Evolutionary conservation across 345 rosid species (phyloP).

Genomic region (Psidium friedrichsthalianum): DNA sequence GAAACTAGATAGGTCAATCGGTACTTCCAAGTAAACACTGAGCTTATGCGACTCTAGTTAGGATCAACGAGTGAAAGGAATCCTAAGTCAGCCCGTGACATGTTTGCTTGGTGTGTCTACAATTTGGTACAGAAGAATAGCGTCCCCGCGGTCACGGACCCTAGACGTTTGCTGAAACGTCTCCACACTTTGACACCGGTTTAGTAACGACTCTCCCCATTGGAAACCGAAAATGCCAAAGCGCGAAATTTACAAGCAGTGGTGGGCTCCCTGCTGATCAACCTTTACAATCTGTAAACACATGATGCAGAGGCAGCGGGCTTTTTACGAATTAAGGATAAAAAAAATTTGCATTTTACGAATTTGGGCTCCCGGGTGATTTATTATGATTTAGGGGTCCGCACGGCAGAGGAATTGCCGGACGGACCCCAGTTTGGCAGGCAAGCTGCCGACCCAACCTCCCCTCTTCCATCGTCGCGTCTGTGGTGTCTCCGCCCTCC

Average conservation of each 20-base stretch:
- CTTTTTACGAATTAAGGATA: too few species aligned
- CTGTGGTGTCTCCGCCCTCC: too few species aligned
- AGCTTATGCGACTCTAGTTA: neutral
- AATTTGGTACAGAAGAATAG: accelerated
- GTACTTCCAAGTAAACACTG: too few species aligned
- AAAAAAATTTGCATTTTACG: too few species aligned
- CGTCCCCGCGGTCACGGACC: neutral
- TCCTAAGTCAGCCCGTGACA: accelerated
- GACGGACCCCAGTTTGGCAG: too few species aligned
- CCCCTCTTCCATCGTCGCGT: too few species aligned
- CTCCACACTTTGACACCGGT: neutral
- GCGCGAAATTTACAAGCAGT: neutral
- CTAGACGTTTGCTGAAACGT: neutral
- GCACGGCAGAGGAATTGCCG: too few species aligned
- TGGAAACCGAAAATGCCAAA: neutral
- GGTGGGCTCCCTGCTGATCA: neutral
- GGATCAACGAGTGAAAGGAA: neutral
- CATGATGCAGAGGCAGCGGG: neutral
- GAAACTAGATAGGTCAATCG: too few species aligned
- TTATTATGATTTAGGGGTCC: too few species aligned
- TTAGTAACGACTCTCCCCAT: neutral
- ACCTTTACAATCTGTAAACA: neutral
- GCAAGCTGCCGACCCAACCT: too few species aligned
- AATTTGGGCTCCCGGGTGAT: too few species aligned
- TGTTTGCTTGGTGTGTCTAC: neutral